A percentile compares a stretch with the other conserved stretches of the same genome.
Evolutionary conservation across 176 grass and related monocot genomes (phyloP).

Genomic region (Chloris gayana): DNA sequence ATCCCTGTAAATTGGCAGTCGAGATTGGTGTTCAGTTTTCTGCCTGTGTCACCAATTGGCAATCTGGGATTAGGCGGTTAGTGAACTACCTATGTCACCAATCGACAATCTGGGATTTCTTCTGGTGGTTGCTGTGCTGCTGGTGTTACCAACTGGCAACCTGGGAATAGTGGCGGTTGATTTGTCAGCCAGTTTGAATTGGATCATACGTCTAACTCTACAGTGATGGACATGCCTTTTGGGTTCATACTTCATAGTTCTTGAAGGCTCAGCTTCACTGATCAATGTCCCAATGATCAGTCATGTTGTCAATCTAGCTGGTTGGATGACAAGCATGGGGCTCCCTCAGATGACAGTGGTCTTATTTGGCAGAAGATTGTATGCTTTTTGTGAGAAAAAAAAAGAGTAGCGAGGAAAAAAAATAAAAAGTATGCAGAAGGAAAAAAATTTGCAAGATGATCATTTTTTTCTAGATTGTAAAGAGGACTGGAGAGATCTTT

Average conservation of each 20-base stretch:
- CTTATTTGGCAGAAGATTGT: neutral
- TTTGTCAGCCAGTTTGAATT: neutral
- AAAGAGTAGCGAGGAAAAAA: conserved; percentile 17
- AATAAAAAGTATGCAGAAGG: neutral
- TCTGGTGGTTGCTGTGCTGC: conserved; percentile 3
- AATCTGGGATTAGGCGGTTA: neutral
- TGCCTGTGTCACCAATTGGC: neutral
- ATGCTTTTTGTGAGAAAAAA: conserved; percentile 19
- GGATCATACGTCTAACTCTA: neutral
- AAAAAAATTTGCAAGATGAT: neutral
- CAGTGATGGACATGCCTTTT: neutral
- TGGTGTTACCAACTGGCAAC: neutral
- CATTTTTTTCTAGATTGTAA: conserved; percentile 5
- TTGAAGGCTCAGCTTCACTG: neutral
- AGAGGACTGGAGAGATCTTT: neutral
- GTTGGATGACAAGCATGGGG: conserved; percentile 18
- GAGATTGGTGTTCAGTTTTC: neutral
- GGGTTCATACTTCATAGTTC: conserved; percentile 6
- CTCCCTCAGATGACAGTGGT: conserved; percentile 9
- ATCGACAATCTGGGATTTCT: neutral
- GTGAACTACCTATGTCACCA: neutral
- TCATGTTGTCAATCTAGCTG: neutral
- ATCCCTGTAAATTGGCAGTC: neutral
- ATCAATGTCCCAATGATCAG: conserved; percentile 22
- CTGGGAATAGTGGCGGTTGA: neutral